These are phyloP conservation scores for Colletotrichum cuscutae DNA, from an alignment of 2,329 filamentous ascomycete species.

Conservation along the genomic window DNA sequence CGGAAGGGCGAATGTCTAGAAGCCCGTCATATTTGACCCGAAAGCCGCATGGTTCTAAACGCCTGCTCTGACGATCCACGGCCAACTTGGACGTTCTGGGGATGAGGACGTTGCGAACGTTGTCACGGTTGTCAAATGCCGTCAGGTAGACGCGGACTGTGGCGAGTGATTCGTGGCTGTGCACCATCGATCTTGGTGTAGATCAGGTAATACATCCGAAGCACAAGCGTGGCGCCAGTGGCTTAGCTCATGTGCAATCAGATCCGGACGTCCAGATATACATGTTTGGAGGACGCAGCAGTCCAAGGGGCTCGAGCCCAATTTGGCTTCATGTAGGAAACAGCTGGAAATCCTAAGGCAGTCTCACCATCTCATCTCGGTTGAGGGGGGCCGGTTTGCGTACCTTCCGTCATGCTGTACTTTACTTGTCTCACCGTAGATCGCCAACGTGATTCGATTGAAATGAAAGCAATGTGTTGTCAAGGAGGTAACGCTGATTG, in stretches of 20 bases:
- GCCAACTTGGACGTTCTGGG: not conserved
- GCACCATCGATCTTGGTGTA: not conserved
- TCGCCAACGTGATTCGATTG: not conserved
- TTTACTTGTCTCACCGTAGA: not conserved
- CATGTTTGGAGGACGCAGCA: not conserved
- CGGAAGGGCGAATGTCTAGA: not conserved
- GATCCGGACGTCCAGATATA: not conserved
- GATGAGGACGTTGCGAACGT: not conserved
- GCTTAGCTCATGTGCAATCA: too few species aligned
- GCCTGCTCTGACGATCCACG: not conserved
- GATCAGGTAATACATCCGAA: not conserved
- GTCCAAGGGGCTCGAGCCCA: not conserved
- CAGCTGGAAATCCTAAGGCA: not conserved
- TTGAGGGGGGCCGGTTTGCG: not conserved
- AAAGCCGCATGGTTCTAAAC: not conserved
- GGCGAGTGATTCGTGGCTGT: slow-evolving; percentile 5
- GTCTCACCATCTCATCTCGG: not conserved
- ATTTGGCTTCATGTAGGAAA: not conserved
- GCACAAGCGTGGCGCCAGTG: not conserved
- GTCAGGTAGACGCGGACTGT: not conserved
- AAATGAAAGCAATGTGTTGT: not conserved
- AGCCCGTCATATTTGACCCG: not conserved
- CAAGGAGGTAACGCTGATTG: not conserved
- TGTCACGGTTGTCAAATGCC: not conserved
- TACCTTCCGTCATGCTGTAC: slow-evolving; percentile 9